A percentile compares a stretch with the other conserved stretches of the same genome.
Evolutionary conservation across 164 flowering plant genomes (phyloP).

Genomic region (Echeveria elegans): DNA sequence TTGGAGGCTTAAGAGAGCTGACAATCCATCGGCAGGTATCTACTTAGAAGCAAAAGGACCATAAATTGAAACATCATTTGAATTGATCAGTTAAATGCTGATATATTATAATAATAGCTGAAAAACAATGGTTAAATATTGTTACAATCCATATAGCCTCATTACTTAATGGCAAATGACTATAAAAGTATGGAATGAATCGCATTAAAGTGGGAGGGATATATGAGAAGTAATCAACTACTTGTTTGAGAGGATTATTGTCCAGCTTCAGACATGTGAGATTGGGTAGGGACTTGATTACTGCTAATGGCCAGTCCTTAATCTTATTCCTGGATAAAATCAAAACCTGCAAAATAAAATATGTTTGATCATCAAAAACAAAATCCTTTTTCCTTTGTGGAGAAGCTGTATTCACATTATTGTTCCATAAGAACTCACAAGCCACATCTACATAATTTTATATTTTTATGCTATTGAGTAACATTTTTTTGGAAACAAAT

Average conservation of each 20-base stretch:
- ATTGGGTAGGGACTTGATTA: conserved; percentile 52
- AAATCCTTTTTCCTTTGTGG: background rate
- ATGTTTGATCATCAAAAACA: background rate
- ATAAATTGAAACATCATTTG: background rate
- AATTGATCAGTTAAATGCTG: too few species aligned
- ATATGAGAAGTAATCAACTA: conserved; percentile 14
- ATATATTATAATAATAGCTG: too few species aligned
- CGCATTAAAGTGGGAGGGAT: background rate
- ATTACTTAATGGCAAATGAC: background rate
- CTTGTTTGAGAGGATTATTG: conserved; percentile 69
- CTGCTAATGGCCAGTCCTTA: conserved; percentile 70
- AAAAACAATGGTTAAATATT: background rate
- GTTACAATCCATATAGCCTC: background rate
- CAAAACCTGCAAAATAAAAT: conserved; percentile 44
- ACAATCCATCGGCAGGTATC: conserved; percentile 82
- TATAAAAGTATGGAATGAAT: background rate
- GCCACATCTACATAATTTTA: background rate
- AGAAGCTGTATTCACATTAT: background rate
- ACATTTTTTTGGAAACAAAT: background rate
- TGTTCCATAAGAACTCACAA: background rate
- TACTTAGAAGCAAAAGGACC: conserved; percentile 9
- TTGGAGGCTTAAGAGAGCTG: conserved; percentile 52
- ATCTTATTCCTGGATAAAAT: conserved; percentile 78
- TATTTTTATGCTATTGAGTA: background rate
- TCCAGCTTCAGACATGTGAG: conserved; percentile 78